phyloP scores from a whole-genome alignment of 83 land plant genomes.

The Isoetes engelmannii region DNA sequence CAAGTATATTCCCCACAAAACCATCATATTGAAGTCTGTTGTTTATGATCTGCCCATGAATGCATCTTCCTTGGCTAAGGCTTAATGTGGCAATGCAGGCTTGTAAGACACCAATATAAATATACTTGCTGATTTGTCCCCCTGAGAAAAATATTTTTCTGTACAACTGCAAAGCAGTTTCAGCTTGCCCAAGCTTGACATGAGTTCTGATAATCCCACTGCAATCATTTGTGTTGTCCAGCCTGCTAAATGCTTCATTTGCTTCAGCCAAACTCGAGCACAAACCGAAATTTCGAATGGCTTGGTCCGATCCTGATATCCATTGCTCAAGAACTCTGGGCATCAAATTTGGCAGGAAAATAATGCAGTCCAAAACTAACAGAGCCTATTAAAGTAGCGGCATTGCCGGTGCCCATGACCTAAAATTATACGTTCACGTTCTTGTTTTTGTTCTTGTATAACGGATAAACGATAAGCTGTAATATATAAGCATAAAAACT shows the following conservation, averaged over 20 bases:
- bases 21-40: not conserved
- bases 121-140: too few species aligned
- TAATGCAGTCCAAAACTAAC: too few species aligned
- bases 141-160: not conserved
- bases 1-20: conserved; percentile 3
- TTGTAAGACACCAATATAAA: not conserved
- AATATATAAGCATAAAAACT: too few species aligned
- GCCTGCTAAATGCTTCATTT: conserved; percentile 33
- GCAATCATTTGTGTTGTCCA: conserved; percentile 27
- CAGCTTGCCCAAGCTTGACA: not conserved
- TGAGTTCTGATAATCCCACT: conserved; percentile 27
- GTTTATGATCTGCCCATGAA: conserved; percentile 8
- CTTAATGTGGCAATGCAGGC: not conserved
- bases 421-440: too few species aligned
- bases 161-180: not conserved
- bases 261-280: conserved; percentile 31
- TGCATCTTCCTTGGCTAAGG: not conserved
- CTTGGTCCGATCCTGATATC: too few species aligned
- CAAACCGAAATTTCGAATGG: too few species aligned
- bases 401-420: too few species aligned
- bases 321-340: too few species aligned
- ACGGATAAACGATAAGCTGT: too few species aligned
- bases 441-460: too few species aligned
- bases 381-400: too few species aligned
- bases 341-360: too few species aligned